Evolutionary conservation across 2,329 filamentous ascomycete genomes (phyloP).

Genomic region (Aspergillus aculeatus): DNA sequence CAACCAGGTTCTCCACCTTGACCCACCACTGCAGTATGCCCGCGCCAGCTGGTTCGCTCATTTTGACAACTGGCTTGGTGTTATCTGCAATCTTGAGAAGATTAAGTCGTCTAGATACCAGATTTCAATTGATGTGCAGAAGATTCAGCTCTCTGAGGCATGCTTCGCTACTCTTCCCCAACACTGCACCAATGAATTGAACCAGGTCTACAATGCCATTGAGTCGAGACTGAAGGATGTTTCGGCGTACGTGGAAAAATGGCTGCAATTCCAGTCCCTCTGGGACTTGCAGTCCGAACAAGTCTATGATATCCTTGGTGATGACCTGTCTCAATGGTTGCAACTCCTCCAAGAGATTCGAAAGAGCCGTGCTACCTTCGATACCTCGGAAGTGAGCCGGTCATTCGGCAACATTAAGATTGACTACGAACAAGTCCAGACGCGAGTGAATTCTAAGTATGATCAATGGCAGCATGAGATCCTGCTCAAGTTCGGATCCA

Average conservation of each 20-base stretch:
- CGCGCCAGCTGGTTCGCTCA: constrained; percentile 91
- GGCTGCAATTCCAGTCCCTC: constrained; percentile 96
- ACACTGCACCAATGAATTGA: constrained; percentile 75
- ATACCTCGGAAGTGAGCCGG: constrained; percentile 90
- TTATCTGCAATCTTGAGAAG: constrained; percentile 88
- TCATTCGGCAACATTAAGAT: constrained; percentile 93
- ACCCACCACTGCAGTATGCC: constrained; percentile 87
- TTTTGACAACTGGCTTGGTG: constrained; percentile 87
- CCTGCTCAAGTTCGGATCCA: constrained; percentile 83
- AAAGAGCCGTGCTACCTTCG: constrained; percentile 92
- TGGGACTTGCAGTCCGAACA: constrained; percentile 98
- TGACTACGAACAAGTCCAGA: constrained; percentile 97
- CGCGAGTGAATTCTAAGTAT: constrained; percentile 98
- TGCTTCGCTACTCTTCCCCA: constrained; percentile 79
- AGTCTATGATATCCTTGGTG: constrained; percentile 86
- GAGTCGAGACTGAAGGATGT: constrained; percentile 81
- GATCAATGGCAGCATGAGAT: constrained; percentile 99
- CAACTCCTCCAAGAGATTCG: constrained; percentile 96
- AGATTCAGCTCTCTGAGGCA: constrained; percentile 47
- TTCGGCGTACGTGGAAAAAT: constrained; percentile 87
- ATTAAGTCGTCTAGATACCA: constrained; percentile 95
- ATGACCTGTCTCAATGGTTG: constrained; percentile 88
- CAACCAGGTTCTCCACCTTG: constrained; percentile 95
- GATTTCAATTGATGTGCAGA: constrained; percentile 65
- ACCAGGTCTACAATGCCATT: constrained; percentile 76